Evolutionary conservation across 1,284 basidiomycete genomes (phyloP).

Genomic region (Omphalotus olearius): DNA sequence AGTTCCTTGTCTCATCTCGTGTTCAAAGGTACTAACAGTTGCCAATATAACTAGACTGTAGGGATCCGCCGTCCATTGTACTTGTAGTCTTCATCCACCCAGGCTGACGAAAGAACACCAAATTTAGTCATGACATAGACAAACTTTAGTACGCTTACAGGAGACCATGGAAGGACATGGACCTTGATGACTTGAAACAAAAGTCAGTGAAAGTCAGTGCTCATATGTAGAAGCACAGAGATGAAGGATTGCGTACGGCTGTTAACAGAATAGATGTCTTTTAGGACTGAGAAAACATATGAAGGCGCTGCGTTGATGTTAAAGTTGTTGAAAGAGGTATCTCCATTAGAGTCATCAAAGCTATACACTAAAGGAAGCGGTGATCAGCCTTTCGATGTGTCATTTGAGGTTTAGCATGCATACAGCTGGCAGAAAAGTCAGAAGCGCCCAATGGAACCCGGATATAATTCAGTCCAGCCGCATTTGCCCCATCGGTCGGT

Average conservation of each 20-base stretch:
- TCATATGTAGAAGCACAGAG: not conserved
- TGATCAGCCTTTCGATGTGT: not conserved
- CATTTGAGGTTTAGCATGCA: slow-evolving; percentile 11
- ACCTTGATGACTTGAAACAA: slow-evolving; percentile 32
- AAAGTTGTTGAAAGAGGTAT: slow-evolving; percentile 44
- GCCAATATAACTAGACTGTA: slow-evolving; percentile 30
- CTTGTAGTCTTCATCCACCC: slow-evolving; percentile 51
- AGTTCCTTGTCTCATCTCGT: not conserved
- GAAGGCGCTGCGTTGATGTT: slow-evolving; percentile 43
- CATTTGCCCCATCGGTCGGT: slow-evolving; percentile 41
- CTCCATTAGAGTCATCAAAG: slow-evolving; percentile 42
- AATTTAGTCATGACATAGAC: not conserved
- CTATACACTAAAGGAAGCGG: slow-evolving; percentile 35
- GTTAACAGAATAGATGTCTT: slow-evolving; percentile 46
- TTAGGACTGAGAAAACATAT: slow-evolving; percentile 45
- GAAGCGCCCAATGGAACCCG: slow-evolving; percentile 50
- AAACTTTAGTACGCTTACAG: slow-evolving; percentile 30
- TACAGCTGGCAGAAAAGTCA: slow-evolving; percentile 47
- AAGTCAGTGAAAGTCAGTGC: not conserved
- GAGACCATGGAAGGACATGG: slow-evolving; percentile 52
- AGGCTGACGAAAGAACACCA: slow-evolving; percentile 29
- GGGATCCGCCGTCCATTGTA: slow-evolving; percentile 45
- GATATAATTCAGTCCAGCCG: slow-evolving; percentile 47
- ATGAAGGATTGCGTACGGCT: slow-evolving; percentile 16
- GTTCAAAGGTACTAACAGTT: slow-evolving; percentile 26